Base-by-base conservation (phyloP, 208 protist genomes). In the Trypanosoma caninum region DNA sequence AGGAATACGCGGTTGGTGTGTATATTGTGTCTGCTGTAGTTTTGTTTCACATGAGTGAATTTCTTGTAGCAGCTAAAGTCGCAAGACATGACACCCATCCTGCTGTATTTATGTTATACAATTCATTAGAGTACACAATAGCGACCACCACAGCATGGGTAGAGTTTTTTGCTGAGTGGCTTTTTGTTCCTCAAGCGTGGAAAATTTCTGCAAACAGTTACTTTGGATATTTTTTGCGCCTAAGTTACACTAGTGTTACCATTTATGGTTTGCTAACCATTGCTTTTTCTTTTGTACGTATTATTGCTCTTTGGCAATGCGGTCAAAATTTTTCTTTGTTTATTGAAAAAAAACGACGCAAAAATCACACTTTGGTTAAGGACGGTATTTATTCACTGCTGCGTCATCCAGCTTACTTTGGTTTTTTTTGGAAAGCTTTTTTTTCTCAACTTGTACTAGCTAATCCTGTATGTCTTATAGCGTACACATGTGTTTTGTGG, bases 321-420 rank as follows among this genome's bases (percentile, higher is more conserved):
- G 80, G 82, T 0, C 4, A 53, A 13, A 93, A 95, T 64, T 97
- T 97, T 50, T 93, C 88, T 0, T 68, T 94, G 35, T 57, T 78
- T 16, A 92, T 97, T 45, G 87, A 94, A 59, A n/a, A 51, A 8
- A 44, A 80, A 37, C 69, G 78, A 33, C 76, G 87, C 0, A 9
- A 33, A 2, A 69, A 76, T 34, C 97, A 99, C 65, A 53, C 65
- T n/a, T 77, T 99, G 0, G 92, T 98, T 2, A 77, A 84, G 3
- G 41, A 48, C 38, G 97, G 97, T 8, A 75, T 98, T n/a, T 98
- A 98, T 61, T 8, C 42, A 2, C 76, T 85, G 23, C 61, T 98
- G 16, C 72, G 96, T 18, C 97, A 98, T 72, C 97, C 96, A 10
- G 73, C 91, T 7, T 99, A 99, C 78, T 97, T 98, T 81, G 97